phyloP scores from a whole-genome alignment of 1,284 basidiomycete species.

The Cutaneotrichosporon daszewskae region DNA sequence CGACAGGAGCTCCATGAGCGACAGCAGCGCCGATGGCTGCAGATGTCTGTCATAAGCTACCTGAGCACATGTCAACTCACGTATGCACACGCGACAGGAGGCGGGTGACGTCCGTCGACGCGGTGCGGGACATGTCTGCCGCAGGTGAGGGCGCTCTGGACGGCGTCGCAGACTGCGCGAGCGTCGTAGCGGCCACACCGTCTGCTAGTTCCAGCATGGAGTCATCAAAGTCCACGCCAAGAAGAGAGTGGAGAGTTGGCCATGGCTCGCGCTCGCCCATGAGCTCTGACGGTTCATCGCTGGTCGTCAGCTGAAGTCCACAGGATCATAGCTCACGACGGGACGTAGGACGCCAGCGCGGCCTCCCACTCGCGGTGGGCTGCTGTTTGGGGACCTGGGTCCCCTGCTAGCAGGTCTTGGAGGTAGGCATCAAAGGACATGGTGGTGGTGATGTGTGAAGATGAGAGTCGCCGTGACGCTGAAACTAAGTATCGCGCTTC shows the following conservation, averaged over 20 bases:
- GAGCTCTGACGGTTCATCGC: conserved; percentile 2
- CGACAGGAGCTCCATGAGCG: conserved; percentile 34
- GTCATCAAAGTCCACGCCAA: conserved; percentile 4
- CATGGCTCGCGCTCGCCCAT: conserved; percentile 10
- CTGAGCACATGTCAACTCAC: background rate
- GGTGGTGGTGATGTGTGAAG: background rate
- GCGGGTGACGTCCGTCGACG: background rate
- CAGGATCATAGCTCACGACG: conserved; percentile 1
- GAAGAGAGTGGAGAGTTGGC: conserved; percentile 14
- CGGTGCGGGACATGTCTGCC: background rate
- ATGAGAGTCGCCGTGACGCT: too few relatives aligned
- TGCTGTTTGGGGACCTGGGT: conserved; percentile 9
- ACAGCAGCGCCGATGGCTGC: conserved; percentile 22
- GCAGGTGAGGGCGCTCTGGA: background rate
- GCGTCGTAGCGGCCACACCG: background rate
- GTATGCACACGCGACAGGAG: conserved; percentile 7
- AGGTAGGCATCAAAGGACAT: conserved; percentile 15
- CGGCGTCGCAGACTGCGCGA: background rate
- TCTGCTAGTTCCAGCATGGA: background rate
- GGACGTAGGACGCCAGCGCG: background rate
- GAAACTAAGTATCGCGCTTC: background rate
- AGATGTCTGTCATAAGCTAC: conserved; percentile 10
- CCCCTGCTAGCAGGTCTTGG: conserved; percentile 7
- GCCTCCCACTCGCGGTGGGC: conserved; percentile 17
- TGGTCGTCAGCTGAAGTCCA: background rate